Evolutionary conservation across 2,329 filamentous ascomycete species (phyloP), one percentile per base, ranked within the genome.

Genomic region (Aspergillus pseudoglaucus): DNA sequence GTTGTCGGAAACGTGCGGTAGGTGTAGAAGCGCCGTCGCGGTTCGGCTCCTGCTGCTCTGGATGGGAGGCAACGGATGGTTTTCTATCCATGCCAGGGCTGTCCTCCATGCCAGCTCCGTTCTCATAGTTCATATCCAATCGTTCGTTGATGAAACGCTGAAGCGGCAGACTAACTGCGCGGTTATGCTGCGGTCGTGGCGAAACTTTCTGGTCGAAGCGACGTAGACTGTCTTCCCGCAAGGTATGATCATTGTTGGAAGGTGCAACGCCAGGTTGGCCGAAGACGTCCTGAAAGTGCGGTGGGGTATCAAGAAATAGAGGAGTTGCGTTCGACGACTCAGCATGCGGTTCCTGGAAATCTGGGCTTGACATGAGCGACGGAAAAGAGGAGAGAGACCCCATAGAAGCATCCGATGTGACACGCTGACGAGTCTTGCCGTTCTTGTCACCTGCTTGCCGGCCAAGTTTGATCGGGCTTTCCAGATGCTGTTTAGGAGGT

Each of bases 141-240:
- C 66, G 56, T 40, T 69, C 68, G 39, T 69, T 68, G 42, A 71
- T 70, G 37, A 69, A 70, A 3, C 67, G 63, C 48, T 69, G 62
- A 9, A 70, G 52, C 17, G 67, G 67, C 38, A 70, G 49, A 49
- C 67, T 70, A 8, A 68, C 63, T 0, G 61, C 55, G 22, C 64
- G 56, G 42, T 53, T 62, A 39, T 64, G 61, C n/a, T 59, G 59
- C 1, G 53, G 39, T 18, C 54, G 51, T 20, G 55, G 52, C 4
- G 58, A 57, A 12, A 51, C 30, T 41, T 60, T 61, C 15, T 59
- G 52, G 6, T 66, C 58, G 4, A 68, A 35, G 22, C 55, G 59
- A 35, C 62, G 56, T 5, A 68, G 53, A 32, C 56, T 59, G 23
- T 60, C 62, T 43, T 63, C 63, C 25, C 64, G 62, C 42, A 68